These are phyloP conservation scores for Boletus huronensis DNA, from an alignment of 768 basidiomycete genomes.

Conservation along the genomic window DNA sequence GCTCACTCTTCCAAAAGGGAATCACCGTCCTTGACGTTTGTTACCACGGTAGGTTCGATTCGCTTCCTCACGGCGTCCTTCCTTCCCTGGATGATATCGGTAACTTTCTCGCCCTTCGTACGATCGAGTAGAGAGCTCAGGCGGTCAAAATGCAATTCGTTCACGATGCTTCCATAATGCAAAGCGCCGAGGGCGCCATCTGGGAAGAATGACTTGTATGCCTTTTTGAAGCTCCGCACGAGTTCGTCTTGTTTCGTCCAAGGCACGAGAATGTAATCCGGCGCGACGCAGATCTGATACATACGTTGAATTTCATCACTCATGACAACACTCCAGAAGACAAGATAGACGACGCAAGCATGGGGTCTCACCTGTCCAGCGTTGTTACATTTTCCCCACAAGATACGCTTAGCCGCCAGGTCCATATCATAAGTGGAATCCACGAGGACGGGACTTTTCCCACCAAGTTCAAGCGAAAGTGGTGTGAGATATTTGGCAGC, in stretches of 20 bases:
- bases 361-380: slow-evolving; percentile 50
- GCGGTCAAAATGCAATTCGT: slow-evolving; percentile 50
- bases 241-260: slow-evolving; percentile 45
- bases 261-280: slow-evolving; percentile 45
- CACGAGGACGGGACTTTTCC: slow-evolving; percentile 47
- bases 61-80: slow-evolving; percentile 37
- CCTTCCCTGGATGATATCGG: slow-evolving; percentile 44
- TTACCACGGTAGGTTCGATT: slow-evolving; percentile 61
- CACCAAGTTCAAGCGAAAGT: slow-evolving; percentile 32
- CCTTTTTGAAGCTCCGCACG: slow-evolving; percentile 40
- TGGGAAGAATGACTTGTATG: slow-evolving; percentile 50
- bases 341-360: neutral
- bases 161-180: slow-evolving; percentile 51
- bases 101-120: slow-evolving; percentile 55
- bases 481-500: slow-evolving; percentile 35
- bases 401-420: slow-evolving; percentile 57
- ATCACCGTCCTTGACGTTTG: slow-evolving; percentile 51
- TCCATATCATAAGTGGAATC: slow-evolving; percentile 41
- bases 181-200: slow-evolving; percentile 44
- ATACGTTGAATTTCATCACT: neutral
- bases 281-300: slow-evolving; percentile 38
- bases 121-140: slow-evolving; percentile 47
- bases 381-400: slow-evolving; percentile 66
- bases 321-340: neutral
- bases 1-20: slow-evolving; percentile 56